Evolutionary conservation across 306 rosid species (phyloP).

Genomic region (Vigna unguiculata): DNA sequence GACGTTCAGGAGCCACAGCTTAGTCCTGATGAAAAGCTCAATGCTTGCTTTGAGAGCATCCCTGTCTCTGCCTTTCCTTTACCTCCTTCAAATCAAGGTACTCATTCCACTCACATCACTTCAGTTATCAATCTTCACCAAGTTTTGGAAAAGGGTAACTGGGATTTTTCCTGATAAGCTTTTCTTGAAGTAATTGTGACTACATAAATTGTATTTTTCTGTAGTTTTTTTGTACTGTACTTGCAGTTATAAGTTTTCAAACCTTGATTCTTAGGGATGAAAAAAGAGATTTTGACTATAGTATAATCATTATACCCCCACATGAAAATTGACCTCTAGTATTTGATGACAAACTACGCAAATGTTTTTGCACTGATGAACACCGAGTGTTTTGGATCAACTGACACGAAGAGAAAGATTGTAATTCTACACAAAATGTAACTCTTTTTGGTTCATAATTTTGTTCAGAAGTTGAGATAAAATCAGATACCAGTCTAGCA

Average conservation of each 20-base stretch:
- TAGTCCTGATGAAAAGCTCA: conserved; percentile 84
- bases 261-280: background rate
- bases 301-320: background rate
- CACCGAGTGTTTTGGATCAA: background rate
- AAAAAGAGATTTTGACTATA: conserved; percentile 7
- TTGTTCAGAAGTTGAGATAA: conserved; percentile 76
- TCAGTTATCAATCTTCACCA: background rate
- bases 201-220: no score
- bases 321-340: conserved; percentile 22
- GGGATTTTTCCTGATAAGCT: no score
- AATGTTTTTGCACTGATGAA: background rate
- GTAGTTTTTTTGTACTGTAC: no score
- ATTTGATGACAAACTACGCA: background rate
- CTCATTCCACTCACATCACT: background rate
- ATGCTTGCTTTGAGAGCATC: conserved; percentile 88
- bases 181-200: background rate
- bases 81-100: conserved; percentile 72
- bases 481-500: conserved; percentile 67
- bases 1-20: conserved; percentile 78
- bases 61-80: conserved; percentile 88
- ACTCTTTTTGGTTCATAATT: background rate
- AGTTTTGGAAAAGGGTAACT: background rate
- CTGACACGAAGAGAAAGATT: no score
- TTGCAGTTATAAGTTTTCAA: background rate
- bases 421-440: background rate